A percentile compares a stretch with the other conserved stretches of the same genome.
Evolutionary conservation across 2,329 filamentous ascomycete species (phyloP).

Genomic region (Chaetomium olivaceum): DNA sequence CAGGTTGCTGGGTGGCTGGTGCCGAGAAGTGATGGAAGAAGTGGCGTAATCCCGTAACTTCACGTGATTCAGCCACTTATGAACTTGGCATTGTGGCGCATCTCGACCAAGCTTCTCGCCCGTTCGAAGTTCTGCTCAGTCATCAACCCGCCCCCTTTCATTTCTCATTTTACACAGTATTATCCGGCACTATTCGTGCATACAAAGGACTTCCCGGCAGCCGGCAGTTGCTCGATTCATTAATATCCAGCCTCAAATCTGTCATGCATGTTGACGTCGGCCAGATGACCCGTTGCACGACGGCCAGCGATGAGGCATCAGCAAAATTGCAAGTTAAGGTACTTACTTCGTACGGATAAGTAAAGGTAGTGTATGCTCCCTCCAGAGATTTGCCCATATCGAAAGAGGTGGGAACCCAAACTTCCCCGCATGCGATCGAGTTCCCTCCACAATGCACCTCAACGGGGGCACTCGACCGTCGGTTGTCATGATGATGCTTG

Average conservation of each 20-base stretch:
- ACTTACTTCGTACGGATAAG: too few species aligned
- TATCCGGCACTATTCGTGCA: background rate
- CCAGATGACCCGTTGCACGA: background rate
- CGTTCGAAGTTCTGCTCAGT: background rate
- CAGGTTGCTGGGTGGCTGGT: constrained; percentile 9
- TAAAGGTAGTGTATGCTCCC: background rate
- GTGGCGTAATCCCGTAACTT: constrained; percentile 12
- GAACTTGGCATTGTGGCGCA: background rate
- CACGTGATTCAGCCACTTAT: background rate
- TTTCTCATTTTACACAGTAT: background rate
- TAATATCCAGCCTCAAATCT: background rate
- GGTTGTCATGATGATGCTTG: background rate
- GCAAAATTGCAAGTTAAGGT: background rate
- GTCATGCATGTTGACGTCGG: constrained; percentile 15
- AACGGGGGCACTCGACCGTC: background rate
- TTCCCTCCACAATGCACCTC: background rate
- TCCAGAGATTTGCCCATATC: background rate
- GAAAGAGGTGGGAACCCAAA: background rate
- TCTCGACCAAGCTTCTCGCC: background rate
- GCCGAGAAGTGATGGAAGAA: background rate
- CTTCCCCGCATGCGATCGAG: background rate
- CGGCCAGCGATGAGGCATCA: background rate
- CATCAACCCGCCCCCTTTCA: background rate
- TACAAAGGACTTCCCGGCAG: background rate
- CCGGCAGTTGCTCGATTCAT: constrained; percentile 5